Base-by-base conservation (phyloP, 495 filamentous ascomycete species). In the Ascodesmis nigricans region DNA sequence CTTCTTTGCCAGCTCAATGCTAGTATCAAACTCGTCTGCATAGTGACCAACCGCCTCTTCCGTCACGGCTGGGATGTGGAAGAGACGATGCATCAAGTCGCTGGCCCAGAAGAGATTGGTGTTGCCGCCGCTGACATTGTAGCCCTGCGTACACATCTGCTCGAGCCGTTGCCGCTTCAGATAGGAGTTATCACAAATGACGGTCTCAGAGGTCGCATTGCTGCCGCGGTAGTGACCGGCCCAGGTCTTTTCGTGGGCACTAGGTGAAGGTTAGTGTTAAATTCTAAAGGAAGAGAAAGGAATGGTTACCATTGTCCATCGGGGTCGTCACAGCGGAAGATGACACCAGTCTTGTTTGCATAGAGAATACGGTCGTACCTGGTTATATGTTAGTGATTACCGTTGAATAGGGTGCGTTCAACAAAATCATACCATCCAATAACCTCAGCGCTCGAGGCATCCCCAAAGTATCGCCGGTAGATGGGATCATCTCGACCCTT, bases 141-240 rank as follows among this genome's bases (percentile, higher is more conserved):
- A 66, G 17, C 67, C 67, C 23, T 58, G 45, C 1, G 54, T 57
- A 39, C 67, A 71, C 45, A 71, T 54, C 3, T 56, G 55, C 11
- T 57, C 56, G 15, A 72, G 61, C 11, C 56, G 56, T 19, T 54
- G 55, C 13, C 68, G 60, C 8, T 48, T 56, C 1, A 41, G 35
- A 45, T 60, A 71, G 14, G 66, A 69, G 9, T 64, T 53, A 5
- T 58, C 54, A 49, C 67, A 73, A 45, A 73, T 70, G 25, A 71
- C 69, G 18, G 69, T 71, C 44, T 72, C 64, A 5, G 56, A 47
- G 3, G 66, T 67, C 5, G 58, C 63, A 39, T 69, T 71, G 19
- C 45, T 38, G 38, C 66, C 66, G 20, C 69, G 61, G 63, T 61
- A 69, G 55, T 72, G 68, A 33, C 67, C 68, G 21, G 52, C 67